Percentiles rank a stretch among this genome's conserved stretches.
phyloP scores from a whole-genome alignment of 2,329 filamentous ascomycete species.

The Ophiognomonia clavigignenti-juglandacearum region DNA sequence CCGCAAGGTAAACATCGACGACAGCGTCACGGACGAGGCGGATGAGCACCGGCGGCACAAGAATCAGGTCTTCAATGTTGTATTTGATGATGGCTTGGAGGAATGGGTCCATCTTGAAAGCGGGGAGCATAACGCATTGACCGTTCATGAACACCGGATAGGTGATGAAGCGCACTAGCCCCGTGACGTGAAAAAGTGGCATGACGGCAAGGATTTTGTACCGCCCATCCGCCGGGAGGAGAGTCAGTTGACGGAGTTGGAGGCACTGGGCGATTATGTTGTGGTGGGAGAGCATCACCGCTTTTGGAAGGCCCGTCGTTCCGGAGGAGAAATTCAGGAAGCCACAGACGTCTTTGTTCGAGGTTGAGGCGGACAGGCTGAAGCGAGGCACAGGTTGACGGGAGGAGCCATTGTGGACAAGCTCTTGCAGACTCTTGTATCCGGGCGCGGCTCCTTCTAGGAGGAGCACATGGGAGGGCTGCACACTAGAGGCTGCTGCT shows the following conservation, averaged over 20 bases:
- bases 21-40: slow-evolving; percentile 20
- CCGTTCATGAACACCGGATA: slow-evolving; percentile 19
- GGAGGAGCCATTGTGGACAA: slow-evolving; percentile 49
- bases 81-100: slow-evolving; percentile 18
- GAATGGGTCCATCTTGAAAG: slow-evolving; percentile 20
- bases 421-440: slow-evolving; percentile 15
- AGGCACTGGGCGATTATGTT: slow-evolving; percentile 36
- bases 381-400: slow-evolving; percentile 22
- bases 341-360: not conserved
- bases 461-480: not conserved
- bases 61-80: slow-evolving; percentile 20
- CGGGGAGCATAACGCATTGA: slow-evolving; percentile 20
- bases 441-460: not conserved
- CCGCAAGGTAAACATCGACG: slow-evolving; percentile 15
- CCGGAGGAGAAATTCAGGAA: slow-evolving; percentile 37
- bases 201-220: slow-evolving; percentile 16
- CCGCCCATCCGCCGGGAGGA: not conserved
- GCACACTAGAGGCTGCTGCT: slow-evolving; percentile 7
- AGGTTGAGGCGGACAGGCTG: not conserved
- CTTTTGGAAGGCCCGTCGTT: slow-evolving; percentile 47
- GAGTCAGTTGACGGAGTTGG: slow-evolving; percentile 29
- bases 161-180: slow-evolving; percentile 16
- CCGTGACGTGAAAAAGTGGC: slow-evolving; percentile 24
- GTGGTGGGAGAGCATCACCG: slow-evolving; percentile 43
- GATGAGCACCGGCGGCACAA: slow-evolving; percentile 22